Percentiles rank a stretch among this genome's conserved stretches.
Conservation (phyloP, 2,329 filamentous ascomycete genomes). For the Cyanodermella asteris region DNA sequence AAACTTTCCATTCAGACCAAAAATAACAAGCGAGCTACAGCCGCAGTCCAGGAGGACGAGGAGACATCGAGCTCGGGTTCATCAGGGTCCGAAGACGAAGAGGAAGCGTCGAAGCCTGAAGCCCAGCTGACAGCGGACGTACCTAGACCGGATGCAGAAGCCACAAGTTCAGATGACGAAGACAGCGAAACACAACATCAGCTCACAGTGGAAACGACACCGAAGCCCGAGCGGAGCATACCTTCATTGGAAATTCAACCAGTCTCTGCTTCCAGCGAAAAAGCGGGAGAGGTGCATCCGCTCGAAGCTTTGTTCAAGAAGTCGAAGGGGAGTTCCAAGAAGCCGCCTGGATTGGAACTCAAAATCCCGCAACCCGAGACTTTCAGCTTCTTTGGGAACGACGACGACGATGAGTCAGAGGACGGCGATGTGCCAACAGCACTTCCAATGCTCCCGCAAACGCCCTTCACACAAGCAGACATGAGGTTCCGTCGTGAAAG, state of each 20-base stretch:
- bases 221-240: no score
- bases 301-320: slow-evolving; percentile 84
- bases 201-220: no score
- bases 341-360: slow-evolving; percentile 13
- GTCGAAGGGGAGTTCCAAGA: slow-evolving; percentile 22
- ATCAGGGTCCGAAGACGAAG: no score
- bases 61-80: no score
- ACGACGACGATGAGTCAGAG: slow-evolving; percentile 24
- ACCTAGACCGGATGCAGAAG: no score
- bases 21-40: not conserved
- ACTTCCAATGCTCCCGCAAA: slow-evolving; percentile 36
- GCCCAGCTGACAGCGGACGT: no score
- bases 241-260: no score
- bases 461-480: slow-evolving; percentile 64
- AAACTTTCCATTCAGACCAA: no score
- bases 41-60: not conserved
- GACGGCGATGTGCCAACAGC: slow-evolving; percentile 10
- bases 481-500: slow-evolving; percentile 43
- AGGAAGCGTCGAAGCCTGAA: no score
- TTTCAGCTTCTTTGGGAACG: slow-evolving; percentile 60
- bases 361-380: slow-evolving; percentile 30
- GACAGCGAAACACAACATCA: no score
- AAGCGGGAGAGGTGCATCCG: slow-evolving; percentile 58
- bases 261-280: no score
- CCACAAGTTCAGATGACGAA: no score